These are phyloP conservation scores for Globisporangium irregulare DNA, from an alignment of 352 stramenopile species.

Conservation along the genomic window DNA sequence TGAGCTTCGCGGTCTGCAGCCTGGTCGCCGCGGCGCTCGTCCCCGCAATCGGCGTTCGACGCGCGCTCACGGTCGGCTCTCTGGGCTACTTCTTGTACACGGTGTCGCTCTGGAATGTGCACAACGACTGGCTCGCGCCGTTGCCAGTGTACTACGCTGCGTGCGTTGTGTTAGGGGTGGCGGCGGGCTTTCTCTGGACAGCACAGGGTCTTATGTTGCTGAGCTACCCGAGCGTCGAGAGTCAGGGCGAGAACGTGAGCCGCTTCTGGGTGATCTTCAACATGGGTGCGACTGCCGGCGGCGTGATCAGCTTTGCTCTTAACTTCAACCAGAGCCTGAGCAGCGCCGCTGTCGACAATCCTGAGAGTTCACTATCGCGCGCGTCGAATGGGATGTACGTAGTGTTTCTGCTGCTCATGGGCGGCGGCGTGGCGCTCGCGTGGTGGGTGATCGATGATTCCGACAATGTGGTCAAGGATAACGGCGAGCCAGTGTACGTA, in stretches of 20 bases:
- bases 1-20: conserved; percentile 55
- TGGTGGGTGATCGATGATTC: conserved; percentile 36
- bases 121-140: conserved; percentile 11
- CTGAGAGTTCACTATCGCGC: not conserved
- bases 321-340: conserved; percentile 23
- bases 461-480: conserved; percentile 21
- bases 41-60: conserved; percentile 40
- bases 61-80: conserved; percentile 48
- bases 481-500: conserved; percentile 14
- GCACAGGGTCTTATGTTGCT: conserved; percentile 70
- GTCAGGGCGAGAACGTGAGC: conserved; percentile 51
- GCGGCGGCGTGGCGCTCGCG: conserved; percentile 37
- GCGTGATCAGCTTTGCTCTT: conserved; percentile 54
- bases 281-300: conserved; percentile 55
- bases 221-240: conserved; percentile 41
- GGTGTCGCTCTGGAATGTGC: conserved; percentile 45
- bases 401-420: conserved; percentile 59
- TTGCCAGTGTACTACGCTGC: conserved; percentile 18
- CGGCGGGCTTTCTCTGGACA: conserved; percentile 74
- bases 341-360: not conserved
- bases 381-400: conserved; percentile 43
- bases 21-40: conserved; percentile 42
- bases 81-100: conserved; percentile 61
- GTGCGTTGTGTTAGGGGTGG: conserved; percentile 45
- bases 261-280: conserved; percentile 87